Evolutionary conservation across 305 asterid species (phyloP), one percentile per base, ranked within the genome.

Genomic region (Withania somnifera): DNA sequence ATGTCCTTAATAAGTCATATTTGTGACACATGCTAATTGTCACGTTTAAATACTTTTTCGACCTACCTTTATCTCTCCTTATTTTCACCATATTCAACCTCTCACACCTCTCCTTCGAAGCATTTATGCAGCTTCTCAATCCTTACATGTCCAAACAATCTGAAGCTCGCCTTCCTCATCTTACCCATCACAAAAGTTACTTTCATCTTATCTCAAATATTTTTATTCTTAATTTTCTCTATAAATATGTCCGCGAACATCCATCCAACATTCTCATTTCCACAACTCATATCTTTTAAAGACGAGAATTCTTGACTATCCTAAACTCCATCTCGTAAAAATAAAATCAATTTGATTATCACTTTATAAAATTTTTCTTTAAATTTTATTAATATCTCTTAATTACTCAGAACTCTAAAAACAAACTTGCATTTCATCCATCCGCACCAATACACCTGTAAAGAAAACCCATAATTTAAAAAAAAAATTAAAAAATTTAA

Each of bases 121-220:
- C n/a, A 24, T 24, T 13, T 0, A 2, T n/a, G 13, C 0, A 11
- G 24, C 2, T 24, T 13, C 22, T 58, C n/a, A n/a, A n/a, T n/a
- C 19, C 26, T 60, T 10, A 24, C 19, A 13, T 60, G 0, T 26
- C 15, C 5, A 26, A 60, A 26, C 14, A 2, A 6, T 60, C 2
- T 60, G 11, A 60, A 26, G 0, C 19, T 13, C 0, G 0, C 1
- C 38, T 60, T 0, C 0, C n/a, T 58, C 10, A 58, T 11, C 30
- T 9, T 10, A 2, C 10, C 17, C 7, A 56, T 56, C 63, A 20
- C 15, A 56, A n/a, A n/a, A 0, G 3, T 0, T 2, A 22, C 1
- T 4, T 32, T 6, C 6, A 57, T 0, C 0, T 20, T 0, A 0
- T 20, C 30, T 0, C 1, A 4, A 0, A 56, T 20, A 1, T 56